A percentile compares a stretch with the other conserved stretches of the same genome.
phyloP scores from a whole-genome alignment of 257 asterid genomes.

The Solanum clarkiae region DNA sequence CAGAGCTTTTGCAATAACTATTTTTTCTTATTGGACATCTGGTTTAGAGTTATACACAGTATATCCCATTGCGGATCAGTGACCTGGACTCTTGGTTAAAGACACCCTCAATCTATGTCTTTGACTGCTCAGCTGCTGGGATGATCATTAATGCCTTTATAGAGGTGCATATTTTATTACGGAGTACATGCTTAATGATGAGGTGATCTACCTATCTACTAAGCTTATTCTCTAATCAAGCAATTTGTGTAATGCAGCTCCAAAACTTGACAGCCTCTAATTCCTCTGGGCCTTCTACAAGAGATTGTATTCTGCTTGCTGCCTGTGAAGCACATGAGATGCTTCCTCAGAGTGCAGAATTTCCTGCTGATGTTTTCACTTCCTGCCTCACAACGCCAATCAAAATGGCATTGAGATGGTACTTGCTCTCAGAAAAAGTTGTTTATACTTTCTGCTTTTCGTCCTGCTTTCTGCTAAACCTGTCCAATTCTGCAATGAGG shows the following conservation, averaged over 20 bases:
- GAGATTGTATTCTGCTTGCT: slow-evolving; percentile 81
- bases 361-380: slow-evolving; percentile 95
- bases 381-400: slow-evolving; percentile 97
- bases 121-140: slow-evolving; percentile 99
- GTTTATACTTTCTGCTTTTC: background rate
- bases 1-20: background rate
- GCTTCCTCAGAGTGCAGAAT: slow-evolving; percentile 92
- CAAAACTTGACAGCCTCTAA: slow-evolving; percentile 53
- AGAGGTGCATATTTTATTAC: slow-evolving; percentile 31
- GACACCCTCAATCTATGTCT: slow-evolving; percentile 94
- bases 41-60: slow-evolving; percentile 79
- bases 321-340: slow-evolving; percentile 80
- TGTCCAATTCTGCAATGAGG: background rate
- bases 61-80: slow-evolving; percentile 75
- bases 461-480: background rate
- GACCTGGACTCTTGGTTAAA: slow-evolving; percentile 95
- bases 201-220: background rate
- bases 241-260: slow-evolving; percentile 36
- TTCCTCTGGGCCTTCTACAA: slow-evolving; percentile 31
- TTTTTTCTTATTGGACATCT: slow-evolving; percentile 2
- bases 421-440: background rate
- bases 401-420: slow-evolving; percentile 98
- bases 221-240: background rate
- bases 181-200: background rate
- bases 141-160: slow-evolving; percentile 74